Evolutionary conservation across 208 protist species (phyloP), one percentile per base, ranked within the genome.

Genomic region (Borovskyia barvae): DNA sequence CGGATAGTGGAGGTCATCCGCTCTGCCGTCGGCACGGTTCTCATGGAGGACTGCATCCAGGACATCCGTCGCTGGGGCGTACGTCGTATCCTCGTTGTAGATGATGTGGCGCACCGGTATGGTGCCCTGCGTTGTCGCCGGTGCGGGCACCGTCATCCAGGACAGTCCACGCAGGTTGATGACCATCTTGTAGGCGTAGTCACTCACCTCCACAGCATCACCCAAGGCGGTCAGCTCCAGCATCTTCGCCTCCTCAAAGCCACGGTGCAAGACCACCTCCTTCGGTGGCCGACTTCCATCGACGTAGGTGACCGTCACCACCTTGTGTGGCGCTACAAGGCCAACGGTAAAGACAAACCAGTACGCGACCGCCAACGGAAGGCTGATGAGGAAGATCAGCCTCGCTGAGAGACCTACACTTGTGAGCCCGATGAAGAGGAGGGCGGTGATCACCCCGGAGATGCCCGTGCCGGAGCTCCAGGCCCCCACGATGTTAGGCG

Each of bases 391-490:
- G 35, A 95, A 95, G 20, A 92, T 86, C 5, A 55, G 52, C 29
- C 52, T 43, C 49, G 83, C 62, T 9, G 35, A 72, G 25, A 94
- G 39, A 2, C 75, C 77, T 6, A 71, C 77, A 42, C 65, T 72
- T 15, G 57, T 68, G 36, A 96, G 46, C n/a, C 47, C 70, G 22
- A 96, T 73, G 56, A 86, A 92, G 33, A 95, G 66, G 0, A 90
- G 50, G 32, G 87, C 79, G 2, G 85, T 72, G 40, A 72, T 59
- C 14, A 97, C 87, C 54, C 92, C 92, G 11, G 92, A 90, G 22
- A 91, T 77, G 49, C 92, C 92, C n/a, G 92, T 97, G 36, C 92
- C 92, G n/a, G 81, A 90, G 35, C 71, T 74, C 87, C 89, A 97
- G 26, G 82, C 84, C 35, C 83, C 83, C 30, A 97, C 86, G 24